Base-by-base conservation (phyloP, 73 alveolate genomes). In the Paramecium sexaurelia region DNA sequence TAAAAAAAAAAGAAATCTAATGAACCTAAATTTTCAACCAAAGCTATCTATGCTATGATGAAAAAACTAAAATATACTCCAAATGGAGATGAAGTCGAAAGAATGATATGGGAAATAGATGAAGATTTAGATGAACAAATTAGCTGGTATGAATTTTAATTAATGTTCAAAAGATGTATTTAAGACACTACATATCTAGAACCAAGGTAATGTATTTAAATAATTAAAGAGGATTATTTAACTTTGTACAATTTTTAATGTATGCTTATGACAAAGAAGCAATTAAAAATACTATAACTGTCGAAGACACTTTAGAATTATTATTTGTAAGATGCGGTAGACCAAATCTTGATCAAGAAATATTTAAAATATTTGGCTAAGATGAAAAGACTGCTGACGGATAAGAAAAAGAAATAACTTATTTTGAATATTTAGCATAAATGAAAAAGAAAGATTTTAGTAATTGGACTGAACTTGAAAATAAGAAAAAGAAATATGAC, bases 81-180 rank as follows among this genome's bases (percentile, higher is more conserved):
- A 26, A 56, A 32, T 51, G 75, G 82, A 55, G 93, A 92, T 61
- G 97, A 94, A 24, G 93, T 94, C 6, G 97, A 94, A 88, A 73
- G 83, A 75, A 94, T 94, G 97, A 92, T 94, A 20, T 94, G 97
- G 97, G 97, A 94, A 94, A 95, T 94, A 0, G 97, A 94, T 92
- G 95, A 94, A 55, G 93, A 94, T 92, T 84, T 94, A 35, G 95
- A 94, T 84, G 91, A 92, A 29, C 51, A 88, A 83, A 90, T 94
- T 20, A 89, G 94, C 11, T 85, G 93, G 92, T 94, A 94, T 91
- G 97, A 94, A 88, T 92, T 92, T 75, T 89, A 94, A 92, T 92
- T 90, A 88, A 94, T 94, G 97, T 94, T 91, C 84, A 92, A 93
- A 82, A 87, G 97, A 94, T 94, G 97, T 55, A 92, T 92, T 15